Base-by-base conservation (phyloP, 176 grass and related monocot species). In the Juncus effusus region DNA sequence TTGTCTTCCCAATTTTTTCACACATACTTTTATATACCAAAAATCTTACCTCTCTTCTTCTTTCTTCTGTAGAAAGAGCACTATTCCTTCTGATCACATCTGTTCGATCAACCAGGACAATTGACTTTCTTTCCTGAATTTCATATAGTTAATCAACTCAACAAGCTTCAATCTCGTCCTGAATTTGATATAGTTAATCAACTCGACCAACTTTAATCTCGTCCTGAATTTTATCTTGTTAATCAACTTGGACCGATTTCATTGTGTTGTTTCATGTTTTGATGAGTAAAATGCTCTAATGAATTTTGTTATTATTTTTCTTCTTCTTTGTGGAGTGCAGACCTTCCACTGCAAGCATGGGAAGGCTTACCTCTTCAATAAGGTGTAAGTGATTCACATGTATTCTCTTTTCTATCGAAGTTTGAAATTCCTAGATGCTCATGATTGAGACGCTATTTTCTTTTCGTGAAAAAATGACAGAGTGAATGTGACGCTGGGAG, bases 291-390 rank as follows among this genome's bases (percentile, higher is more conserved):
- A 28, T 28, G 19, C 54, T 7, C 36, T 64, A 16, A 56, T 66
- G n/a, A 59, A 36, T 51, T 62, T 13, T 13, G 1, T 39, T 28
- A 28, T 28, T 28, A 28, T 3, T 62, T 69, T 69, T 47, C 11
- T 84, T 66, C 73, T 61, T 52, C 19, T 28, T 62, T 16, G 2
- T 81, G 77, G 13, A 38, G 59, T 64, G 60, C 94, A 93, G 94
- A 0, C 72, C 49, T 99, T 99, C 80, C 88, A 87, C 38, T 74
- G 73, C 85, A 92, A 69, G 83, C 80, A 99, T 78, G 94, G 94
- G 36, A 99, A 86, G 76, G 94, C 94, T 62, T 93, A 99, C 70
- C 94, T 99, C 83, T 93, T 86, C 89, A 51, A 84, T 42, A 78
- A 89, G 75, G 83, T 90, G 94, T 99, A 90, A 89, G 94, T 82